A percentile compares a stretch with the other conserved stretches of the same genome.
phyloP scores from a whole-genome alignment of 345 rosid species.

The Theobroma cacao region DNA sequence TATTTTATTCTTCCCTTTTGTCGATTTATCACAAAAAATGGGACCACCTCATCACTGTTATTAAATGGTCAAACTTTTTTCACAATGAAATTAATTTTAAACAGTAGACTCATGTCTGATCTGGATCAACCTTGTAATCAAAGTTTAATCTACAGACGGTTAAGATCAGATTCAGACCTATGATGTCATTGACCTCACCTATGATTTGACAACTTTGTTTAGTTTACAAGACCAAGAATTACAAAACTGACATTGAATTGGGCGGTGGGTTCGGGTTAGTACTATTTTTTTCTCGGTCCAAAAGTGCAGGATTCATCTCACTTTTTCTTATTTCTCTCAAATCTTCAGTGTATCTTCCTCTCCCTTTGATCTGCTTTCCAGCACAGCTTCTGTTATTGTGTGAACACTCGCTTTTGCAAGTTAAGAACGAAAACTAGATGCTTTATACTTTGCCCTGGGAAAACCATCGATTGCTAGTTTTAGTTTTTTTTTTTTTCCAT shows the following conservation, averaged over 20 bases:
- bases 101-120: neutral
- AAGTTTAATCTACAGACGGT: no score
- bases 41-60: neutral
- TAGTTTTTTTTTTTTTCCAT: neutral
- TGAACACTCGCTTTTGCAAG: neutral
- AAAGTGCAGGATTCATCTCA: neutral
- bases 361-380: neutral
- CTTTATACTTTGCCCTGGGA: neutral
- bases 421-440: neutral
- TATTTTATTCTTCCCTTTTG: conserved; percentile 2
- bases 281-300: neutral
- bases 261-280: neutral
- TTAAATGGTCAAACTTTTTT: neutral
- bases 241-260: neutral
- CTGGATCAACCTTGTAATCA: neutral
- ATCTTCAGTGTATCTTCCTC: neutral
- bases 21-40: neutral
- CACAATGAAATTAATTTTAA: neutral
- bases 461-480: neutral
- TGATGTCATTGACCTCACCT: neutral
- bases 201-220: conserved; percentile 2
- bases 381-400: neutral
- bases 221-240: neutral
- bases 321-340: neutral
- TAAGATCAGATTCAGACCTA: neutral